Evolutionary conservation across 306 rosid genomes (phyloP), one percentile per base, ranked within the genome.

Genomic region (Prunus armeniaca): DNA sequence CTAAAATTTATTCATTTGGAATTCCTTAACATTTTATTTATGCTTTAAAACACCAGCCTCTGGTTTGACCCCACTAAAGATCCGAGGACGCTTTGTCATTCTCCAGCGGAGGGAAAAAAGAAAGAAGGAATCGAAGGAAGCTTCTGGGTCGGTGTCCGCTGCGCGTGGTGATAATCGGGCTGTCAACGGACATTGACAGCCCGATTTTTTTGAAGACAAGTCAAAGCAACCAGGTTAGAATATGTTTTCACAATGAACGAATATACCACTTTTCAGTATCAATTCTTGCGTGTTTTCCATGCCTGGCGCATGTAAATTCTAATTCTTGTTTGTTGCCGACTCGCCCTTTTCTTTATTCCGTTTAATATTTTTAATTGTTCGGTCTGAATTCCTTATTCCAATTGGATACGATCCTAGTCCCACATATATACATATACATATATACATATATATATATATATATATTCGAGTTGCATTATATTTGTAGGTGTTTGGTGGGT

Each of bases 111-210:
- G 60, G 20, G 18, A 55, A 55, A 20, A 22, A 55, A n/a, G 64
- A 58, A 22, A 4, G 34, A 13, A 12, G 22, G 32, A 15, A 46
- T 22, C 13, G 25, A 34, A 57, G 61, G 74, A 67, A 50, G 28
- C 5, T 80, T 63, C 34, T 24, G 11, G 79, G 55, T 7, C 57
- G 71, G 78, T 15, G 63, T 51, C 50, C 72, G 18, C 69, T 3
- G 30, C 54, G 69, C 73, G 64, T 61, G 56, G 74, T 65, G 20
- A 43, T 57, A 18, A 70, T 82, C 77, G 92, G 91, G 92, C 91
- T 88, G 96, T 88, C 96, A 75, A 83, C 54, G 82, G 76, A 71
- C 75, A 61, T 69, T 83, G 96, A 81, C 96, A 85, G 89, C 93
- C 93, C 93, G 86, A 46, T 80, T 72, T 81, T 22, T 69, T 81